Base-by-base conservation (phyloP, 2,329 filamentous ascomycete genomes). In the Neofusicoccum parvum region DNA sequence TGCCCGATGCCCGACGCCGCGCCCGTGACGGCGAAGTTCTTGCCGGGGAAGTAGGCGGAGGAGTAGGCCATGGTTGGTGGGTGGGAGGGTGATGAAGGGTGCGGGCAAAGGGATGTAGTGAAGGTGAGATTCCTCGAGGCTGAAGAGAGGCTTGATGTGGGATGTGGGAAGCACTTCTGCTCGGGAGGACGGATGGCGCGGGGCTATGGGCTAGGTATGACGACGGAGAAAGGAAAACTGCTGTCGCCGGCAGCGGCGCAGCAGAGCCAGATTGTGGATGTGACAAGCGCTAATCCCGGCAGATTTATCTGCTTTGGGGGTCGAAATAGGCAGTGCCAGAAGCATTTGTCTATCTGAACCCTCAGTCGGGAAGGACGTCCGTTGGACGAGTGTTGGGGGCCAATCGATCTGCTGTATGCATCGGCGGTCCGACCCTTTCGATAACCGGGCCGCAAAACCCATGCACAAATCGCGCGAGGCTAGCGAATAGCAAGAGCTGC, bases 1-100 rank as follows among this genome's bases (percentile, higher is more conserved):
- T 43, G 59, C 45, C 74, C 74, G 3, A 76, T 76, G 34, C 74
- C 73, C 2, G 72, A 75, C 1, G 72, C 74, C 7, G 72, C 74
- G 27, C 74, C 73, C 3, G 74, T 76, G 62, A 76, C 71, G 46
- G 69, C 71, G 49, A 75, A 72, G 66, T 73, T 71, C 41, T 72
- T 75, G 46, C 68, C 72, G 51, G 74, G 68, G 50, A 75, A 32
- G 27, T 32, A 32, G 27, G 27, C 6, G 1, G 27, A 32, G 27
- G 27, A 32, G 27, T 32, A 32, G 23, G 54, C 37, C 54, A 58
- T 58, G 20, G 7, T 7, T 7, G 27, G 27, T 23, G 23, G 27
- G 27, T 32, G 27, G 6, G 27, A 7, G 6, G 5, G 27, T 32
- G 27, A 7, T 32, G 27, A 27, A 49, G 20, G 46, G 23, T 37